Percentiles rank a stretch among this genome's conserved stretches.
These are phyloP conservation scores for Pleomassaria siparia DNA, from an alignment of 2,329 filamentous ascomycete species.

Conservation along the genomic window DNA sequence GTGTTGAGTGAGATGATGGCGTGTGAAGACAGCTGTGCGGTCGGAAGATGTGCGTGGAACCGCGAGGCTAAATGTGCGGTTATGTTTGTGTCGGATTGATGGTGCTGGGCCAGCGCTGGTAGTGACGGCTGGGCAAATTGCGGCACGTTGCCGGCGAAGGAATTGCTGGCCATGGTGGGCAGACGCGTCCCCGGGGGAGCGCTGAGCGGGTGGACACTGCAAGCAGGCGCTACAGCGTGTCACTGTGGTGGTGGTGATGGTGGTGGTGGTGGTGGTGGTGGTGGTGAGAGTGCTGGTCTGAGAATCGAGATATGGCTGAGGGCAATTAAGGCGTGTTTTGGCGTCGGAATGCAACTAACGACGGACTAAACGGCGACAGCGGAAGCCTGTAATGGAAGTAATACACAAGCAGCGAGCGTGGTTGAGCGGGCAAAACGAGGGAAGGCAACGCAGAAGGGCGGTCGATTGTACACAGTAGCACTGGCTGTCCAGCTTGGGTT, in stretches of 20 bases:
- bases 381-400: slow-evolving; percentile 3
- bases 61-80: slow-evolving; percentile 83
- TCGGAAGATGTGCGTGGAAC: slow-evolving; percentile 89
- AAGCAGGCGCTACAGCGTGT: slow-evolving; percentile 12
- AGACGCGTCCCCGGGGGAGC: slow-evolving; percentile 43
- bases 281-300: slow-evolving; percentile 7
- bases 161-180: slow-evolving; percentile 60
- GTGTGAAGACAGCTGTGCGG: slow-evolving; percentile 86
- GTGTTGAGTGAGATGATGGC: slow-evolving; percentile 92
- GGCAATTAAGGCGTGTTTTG: slow-evolving; percentile 16
- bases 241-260: slow-evolving; percentile 4
- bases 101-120: slow-evolving; percentile 72
- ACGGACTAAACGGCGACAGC: slow-evolving; percentile 4
- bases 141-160: slow-evolving; percentile 45
- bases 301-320: slow-evolving; percentile 7
- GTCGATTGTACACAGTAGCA: slow-evolving; percentile 21
- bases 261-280: slow-evolving; percentile 8
- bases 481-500: slow-evolving; percentile 21
- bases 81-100: slow-evolving; percentile 74
- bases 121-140: slow-evolving; percentile 81
- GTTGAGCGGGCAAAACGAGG: slow-evolving; percentile 31
- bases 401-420: slow-evolving; percentile 37
- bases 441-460: slow-evolving; percentile 16
- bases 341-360: slow-evolving; percentile 28
- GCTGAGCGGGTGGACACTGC: slow-evolving; percentile 30